Percentiles rank a stretch among this genome's conserved stretches.
Evolutionary conservation across 768 basidiomycete species (phyloP).

Genomic region (Lactarius evosmus): DNA sequence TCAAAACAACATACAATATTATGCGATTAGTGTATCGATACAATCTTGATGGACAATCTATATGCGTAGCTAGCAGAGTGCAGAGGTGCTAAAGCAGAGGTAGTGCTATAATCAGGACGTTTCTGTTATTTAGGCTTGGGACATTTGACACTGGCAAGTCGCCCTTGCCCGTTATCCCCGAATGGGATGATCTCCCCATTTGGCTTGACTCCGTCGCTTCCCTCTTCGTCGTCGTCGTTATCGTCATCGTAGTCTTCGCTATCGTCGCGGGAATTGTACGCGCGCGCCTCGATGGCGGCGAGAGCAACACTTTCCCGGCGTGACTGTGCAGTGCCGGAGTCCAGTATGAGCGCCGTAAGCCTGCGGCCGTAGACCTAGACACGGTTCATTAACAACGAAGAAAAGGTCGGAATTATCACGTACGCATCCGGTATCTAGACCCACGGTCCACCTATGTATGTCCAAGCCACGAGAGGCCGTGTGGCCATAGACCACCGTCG

Average conservation of each 20-base stretch:
- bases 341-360: constrained; percentile 68
- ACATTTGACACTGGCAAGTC: constrained; percentile 53
- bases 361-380: constrained; percentile 54
- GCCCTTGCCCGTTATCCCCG: constrained; percentile 51
- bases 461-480: constrained; percentile 77
- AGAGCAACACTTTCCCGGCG: background rate
- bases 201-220: constrained; percentile 28
- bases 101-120: background rate
- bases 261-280: background rate
- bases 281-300: background rate
- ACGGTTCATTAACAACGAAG: constrained; percentile 11
- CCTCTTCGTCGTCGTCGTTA: constrained; percentile 30
- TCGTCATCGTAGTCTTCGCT: constrained; percentile 28
- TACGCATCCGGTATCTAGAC: constrained; percentile 86
- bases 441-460: constrained; percentile 77
- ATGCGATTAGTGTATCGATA: background rate
- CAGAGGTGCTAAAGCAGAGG: background rate
- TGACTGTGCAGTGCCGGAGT: constrained; percentile 11
- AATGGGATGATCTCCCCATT: constrained; percentile 42
- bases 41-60: background rate
- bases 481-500: constrained; percentile 86
- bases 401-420: constrained; percentile 31
- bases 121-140: constrained; percentile 4
- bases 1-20: background rate
- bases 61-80: background rate